phyloP scores from a whole-genome alignment of 1,284 basidiomycete species.

The Austropuccinia psidii region DNA sequence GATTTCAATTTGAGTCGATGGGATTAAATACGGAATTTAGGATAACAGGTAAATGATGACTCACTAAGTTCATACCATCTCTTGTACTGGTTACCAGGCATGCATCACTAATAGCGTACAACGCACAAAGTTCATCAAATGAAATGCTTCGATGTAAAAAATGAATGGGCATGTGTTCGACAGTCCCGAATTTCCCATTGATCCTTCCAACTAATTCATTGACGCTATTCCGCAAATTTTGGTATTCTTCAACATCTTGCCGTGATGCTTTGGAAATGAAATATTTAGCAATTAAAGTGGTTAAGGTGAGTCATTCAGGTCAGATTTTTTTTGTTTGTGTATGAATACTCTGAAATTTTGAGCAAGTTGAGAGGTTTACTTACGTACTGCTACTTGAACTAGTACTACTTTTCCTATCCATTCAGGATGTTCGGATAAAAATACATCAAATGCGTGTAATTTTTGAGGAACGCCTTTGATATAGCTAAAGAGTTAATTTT shows the following conservation, averaged over 20 bases:
- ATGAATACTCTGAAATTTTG: not conserved
- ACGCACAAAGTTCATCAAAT: constrained; percentile 90
- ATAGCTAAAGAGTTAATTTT: constrained; percentile 52
- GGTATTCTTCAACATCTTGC: constrained; percentile 98
- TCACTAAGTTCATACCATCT: constrained; percentile 96
- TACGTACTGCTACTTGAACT: constrained; percentile 83
- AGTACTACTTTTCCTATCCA: constrained; percentile 99
- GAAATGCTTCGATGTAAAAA: constrained; percentile 78
- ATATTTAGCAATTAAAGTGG: not conserved
- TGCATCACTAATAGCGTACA: constrained; percentile 93
- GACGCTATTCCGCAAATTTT: constrained; percentile 88
- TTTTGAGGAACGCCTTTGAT: constrained; percentile 99
- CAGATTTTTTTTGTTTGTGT: not conserved
- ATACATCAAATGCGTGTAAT: constrained; percentile 89
- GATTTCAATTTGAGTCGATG: not conserved
- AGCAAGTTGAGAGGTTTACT: not conserved
- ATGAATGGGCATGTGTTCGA: constrained; percentile 98
- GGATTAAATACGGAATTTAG: not conserved
- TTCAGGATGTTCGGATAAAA: constrained; percentile 93
- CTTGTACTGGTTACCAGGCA: constrained; percentile 90
- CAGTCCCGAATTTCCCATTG: constrained; percentile 95
- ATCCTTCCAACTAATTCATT: constrained; percentile 97
- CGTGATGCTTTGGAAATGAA: constrained; percentile 57
- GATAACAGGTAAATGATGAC: constrained; percentile 42
- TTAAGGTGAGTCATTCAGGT: too few relatives aligned